phyloP scores from a whole-genome alignment of 495 filamentous ascomycete genomes.

The Halenospora varia region DNA sequence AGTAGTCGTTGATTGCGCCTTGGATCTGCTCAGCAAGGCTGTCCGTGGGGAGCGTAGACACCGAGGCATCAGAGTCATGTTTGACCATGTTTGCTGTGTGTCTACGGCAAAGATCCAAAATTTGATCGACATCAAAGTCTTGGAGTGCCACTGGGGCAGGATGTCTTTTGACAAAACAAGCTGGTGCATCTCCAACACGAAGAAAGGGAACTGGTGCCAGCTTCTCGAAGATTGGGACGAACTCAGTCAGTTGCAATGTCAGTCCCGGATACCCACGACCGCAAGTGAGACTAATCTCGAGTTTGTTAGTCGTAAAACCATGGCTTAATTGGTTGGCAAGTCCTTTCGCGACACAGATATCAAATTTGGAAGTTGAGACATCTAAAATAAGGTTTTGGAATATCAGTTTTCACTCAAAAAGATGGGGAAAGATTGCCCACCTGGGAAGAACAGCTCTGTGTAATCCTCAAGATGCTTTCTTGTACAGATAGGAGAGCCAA shows the following conservation, averaged over 20 bases:
- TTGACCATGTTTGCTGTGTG: not conserved
- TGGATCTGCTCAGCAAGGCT: not conserved
- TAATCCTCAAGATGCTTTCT: slow-evolving; percentile 4
- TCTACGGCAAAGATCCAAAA: not conserved
- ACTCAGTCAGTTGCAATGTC: not conserved
- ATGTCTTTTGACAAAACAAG: not conserved
- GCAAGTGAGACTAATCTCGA: slow-evolving; percentile 1
- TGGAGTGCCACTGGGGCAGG: not conserved
- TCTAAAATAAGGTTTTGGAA: no score
- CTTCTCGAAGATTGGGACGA: not conserved
- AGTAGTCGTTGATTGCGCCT: not conserved
- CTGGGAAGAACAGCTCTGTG: slow-evolving; percentile 3
- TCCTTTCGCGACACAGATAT: not conserved
- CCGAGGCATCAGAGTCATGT: not conserved
- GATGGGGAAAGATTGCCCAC: not conserved
- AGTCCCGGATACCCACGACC: not conserved
- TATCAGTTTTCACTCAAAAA: no score
- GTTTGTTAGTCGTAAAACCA: not conserved
- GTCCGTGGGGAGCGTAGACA: not conserved
- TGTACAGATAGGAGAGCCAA: not conserved
- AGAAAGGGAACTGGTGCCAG: not conserved
- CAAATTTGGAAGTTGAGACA: not conserved
- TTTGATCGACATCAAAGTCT: not conserved
- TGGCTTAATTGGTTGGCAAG: not conserved
- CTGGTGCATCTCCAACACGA: not conserved